Evolutionary conservation across 768 basidiomycete species (phyloP).

Genomic region (Auriscalpium microsporum): DNA sequence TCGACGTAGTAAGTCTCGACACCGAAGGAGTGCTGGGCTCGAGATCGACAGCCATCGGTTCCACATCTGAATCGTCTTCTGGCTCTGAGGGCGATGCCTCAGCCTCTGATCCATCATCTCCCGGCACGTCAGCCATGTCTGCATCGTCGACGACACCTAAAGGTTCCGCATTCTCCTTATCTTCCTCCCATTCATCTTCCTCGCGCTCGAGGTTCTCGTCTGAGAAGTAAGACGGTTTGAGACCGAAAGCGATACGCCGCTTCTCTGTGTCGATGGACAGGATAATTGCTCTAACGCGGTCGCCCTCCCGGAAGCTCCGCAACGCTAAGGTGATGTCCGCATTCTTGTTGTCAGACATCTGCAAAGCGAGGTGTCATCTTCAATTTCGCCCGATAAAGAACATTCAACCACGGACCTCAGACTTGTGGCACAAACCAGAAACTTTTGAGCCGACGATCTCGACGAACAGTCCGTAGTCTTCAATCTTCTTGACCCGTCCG

Average conservation of each 20-base stretch:
- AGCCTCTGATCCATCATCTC: constrained; percentile 13
- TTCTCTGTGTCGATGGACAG: constrained; percentile 66
- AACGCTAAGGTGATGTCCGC: constrained; percentile 75
- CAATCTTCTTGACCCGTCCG: constrained; percentile 72
- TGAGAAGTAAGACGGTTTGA: constrained; percentile 84
- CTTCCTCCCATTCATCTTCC: constrained; percentile 26
- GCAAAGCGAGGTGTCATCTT: constrained; percentile 2
- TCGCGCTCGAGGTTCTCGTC: constrained; percentile 49
- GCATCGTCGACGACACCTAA: constrained; percentile 26
- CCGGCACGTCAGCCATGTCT: constrained; percentile 16
- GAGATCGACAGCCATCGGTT: constrained; percentile 38
- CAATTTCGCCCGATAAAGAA: background rate
- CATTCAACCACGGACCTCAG: constrained; percentile 48
- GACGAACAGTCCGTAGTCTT: constrained; percentile 90
- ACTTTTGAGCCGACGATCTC: constrained; percentile 79
- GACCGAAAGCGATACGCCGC: constrained; percentile 68
- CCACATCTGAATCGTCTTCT: constrained; percentile 10
- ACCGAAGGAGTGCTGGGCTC: constrained; percentile 14
- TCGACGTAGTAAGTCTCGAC: background rate
- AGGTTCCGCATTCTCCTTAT: constrained; percentile 19
- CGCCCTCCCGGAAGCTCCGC: constrained; percentile 77
- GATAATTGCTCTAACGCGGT: constrained; percentile 75
- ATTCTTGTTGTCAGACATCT: constrained; percentile 85
- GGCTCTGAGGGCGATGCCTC: constrained; percentile 12
- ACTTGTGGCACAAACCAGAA: constrained; percentile 89